A percentile compares a stretch with the other conserved stretches of the same genome.
These are phyloP conservation scores for Aspergillus puulaauensis DNA, from an alignment of 2,329 filamentous ascomycete species.

Conservation along the genomic window DNA sequence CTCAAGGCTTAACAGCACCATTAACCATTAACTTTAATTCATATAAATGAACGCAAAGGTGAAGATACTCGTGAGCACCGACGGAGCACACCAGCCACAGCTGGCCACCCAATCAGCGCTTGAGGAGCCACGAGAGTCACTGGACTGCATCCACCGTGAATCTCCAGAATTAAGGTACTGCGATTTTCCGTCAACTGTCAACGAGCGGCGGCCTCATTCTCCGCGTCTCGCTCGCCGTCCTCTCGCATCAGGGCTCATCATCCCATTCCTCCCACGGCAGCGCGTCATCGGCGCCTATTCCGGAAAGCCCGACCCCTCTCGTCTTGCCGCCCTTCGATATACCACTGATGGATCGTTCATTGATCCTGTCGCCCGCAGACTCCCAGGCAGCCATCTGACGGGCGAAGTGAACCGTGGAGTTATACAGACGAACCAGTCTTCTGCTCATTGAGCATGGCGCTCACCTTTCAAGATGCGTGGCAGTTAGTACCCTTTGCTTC, in stretches of 20 bases:
- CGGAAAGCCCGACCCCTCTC: conserved; percentile 13
- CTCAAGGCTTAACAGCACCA: too few species aligned
- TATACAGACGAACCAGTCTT: conserved; percentile 29
- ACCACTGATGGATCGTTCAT: conserved; percentile 56
- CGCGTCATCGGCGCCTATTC: conserved; percentile 10
- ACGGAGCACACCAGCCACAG: conserved; percentile 15
- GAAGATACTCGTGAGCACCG: neutral
- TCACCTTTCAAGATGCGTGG: conserved; percentile 51
- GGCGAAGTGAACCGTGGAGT: conserved; percentile 53
- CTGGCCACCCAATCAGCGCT: conserved; percentile 6
- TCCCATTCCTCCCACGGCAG: conserved; percentile 1
- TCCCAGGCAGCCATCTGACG: conserved; percentile 59
- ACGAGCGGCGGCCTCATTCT: conserved; percentile 21
- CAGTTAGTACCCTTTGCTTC: conserved; percentile 43
- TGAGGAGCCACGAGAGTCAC: conserved; percentile 11
- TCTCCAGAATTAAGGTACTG: neutral
- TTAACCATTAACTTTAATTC: too few species aligned
- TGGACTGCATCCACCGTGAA: neutral
- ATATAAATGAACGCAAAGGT: too few species aligned
- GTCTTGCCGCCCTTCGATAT: conserved; percentile 17
- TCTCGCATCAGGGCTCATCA: conserved; percentile 9
- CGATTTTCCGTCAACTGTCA: conserved; percentile 23
- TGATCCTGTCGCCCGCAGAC: conserved; percentile 47
- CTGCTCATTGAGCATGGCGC: conserved; percentile 41
- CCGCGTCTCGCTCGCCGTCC: conserved; percentile 13